Evolutionary conservation across 2,329 filamentous ascomycete genomes (phyloP), one percentile per base, ranked within the genome.

Genomic region (Pyrenophora tritici-repentis): DNA sequence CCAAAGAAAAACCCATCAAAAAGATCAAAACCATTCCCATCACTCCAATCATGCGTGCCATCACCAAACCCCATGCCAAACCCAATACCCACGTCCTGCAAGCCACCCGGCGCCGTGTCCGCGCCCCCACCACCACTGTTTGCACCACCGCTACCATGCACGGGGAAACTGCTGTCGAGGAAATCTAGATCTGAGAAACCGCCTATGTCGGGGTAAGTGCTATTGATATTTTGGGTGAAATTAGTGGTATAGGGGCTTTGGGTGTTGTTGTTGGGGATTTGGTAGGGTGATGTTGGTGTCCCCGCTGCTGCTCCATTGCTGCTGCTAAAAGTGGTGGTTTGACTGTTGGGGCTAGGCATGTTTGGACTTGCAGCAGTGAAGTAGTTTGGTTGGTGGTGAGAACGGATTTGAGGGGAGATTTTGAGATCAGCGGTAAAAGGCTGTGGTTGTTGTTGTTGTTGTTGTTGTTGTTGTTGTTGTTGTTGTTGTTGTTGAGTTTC

Each of bases 1-100:
- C 64, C 65, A 22, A 68, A 68, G 50, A 68, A 68, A 68, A 90
- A 90, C 0, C 85, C 84, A 65, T 89, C 87, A 71, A 90, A 89
- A 10, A 80, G 53, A 67, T 81, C 78, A 31, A 78, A 64, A 6
- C 73, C 71, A 44, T 68, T 71, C 1, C 72, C 73, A 47, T 75
- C 74, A 32, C 68, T 73, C 72, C 73, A 87, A 62, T 88, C 86
- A 59, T 87, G 84, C 66, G 85, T 77, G 5, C 74, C 75, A 40
- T 74, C 75, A 14, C 66, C 68, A 44, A 74, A 70, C 2, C 65
- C 72, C 72, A 75, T 73, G 18, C 72, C 73, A 49, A 79, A 86
- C 0, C 85, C 86, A 38, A 89, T 78, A 0, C 85, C 86, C 32
- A 89, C 77, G 58, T 88, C 86, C 62, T 71, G 82, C 79, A 58